Percentiles rank a stretch among this genome's conserved stretches.
These are phyloP conservation scores for Tuber magnatum DNA, from an alignment of 495 filamentous ascomycete species.

Conservation along the genomic window DNA sequence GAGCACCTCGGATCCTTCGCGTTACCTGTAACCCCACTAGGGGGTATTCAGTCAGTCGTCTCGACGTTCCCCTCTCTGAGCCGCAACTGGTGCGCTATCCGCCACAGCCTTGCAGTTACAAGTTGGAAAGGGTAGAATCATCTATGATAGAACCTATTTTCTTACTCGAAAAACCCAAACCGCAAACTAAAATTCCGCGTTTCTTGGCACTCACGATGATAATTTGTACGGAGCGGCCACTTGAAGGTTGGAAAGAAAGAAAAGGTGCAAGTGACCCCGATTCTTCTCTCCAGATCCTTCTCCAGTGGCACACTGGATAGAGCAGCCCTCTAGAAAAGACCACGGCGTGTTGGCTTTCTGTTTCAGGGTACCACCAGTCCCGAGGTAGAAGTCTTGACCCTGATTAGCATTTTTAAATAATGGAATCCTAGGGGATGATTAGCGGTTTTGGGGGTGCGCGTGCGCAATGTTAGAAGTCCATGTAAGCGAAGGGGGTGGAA, in stretches of 20 bases:
- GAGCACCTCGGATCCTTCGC: neutral
- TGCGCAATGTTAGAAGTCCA: neutral
- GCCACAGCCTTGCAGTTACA: neutral
- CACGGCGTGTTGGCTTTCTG: neutral
- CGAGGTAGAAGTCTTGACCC: neutral
- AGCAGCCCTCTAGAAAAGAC: neutral
- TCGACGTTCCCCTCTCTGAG: neutral
- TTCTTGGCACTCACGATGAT: neutral
- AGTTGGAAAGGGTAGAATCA: neutral
- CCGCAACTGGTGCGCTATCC: neutral
- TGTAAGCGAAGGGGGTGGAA: neutral
- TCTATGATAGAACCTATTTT: neutral
- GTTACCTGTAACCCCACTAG: neutral
- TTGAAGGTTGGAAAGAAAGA: neutral
- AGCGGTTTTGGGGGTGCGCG: neutral
- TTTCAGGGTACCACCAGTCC: neutral
- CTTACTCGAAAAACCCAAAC: neutral
- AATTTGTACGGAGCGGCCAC: neutral
- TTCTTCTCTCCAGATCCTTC: neutral
- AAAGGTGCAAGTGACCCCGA: neutral
- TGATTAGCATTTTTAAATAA: neutral
- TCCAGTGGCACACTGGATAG: neutral
- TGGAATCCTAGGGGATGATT: neutral
- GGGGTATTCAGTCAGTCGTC: neutral
- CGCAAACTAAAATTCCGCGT: neutral